A percentile compares a stretch with the other conserved stretches of the same genome.
Conservation (phyloP, 176 grass and related monocot genomes). For the Thalia dealbata region DNA sequence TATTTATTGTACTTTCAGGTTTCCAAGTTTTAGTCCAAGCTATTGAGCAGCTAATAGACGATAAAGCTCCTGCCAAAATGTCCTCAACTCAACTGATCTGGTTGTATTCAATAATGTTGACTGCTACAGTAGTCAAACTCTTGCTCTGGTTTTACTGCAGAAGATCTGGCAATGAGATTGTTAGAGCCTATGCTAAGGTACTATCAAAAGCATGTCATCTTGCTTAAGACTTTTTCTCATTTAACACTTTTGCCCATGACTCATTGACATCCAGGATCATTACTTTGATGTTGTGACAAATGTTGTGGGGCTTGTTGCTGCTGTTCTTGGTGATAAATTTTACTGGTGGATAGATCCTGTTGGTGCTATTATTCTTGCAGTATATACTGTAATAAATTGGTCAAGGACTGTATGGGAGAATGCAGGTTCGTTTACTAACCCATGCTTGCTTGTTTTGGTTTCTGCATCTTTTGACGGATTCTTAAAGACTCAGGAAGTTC, state of each 20-base stretch:
- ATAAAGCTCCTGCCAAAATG: slow-evolving; percentile 47
- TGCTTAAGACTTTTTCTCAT: not conserved
- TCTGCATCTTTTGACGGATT: no score
- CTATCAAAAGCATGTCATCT: not conserved
- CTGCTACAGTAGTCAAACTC: slow-evolving; percentile 87
- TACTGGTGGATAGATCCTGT: slow-evolving; percentile 26
- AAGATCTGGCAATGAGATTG: slow-evolving; percentile 77
- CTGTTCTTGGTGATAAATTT: slow-evolving; percentile 21
- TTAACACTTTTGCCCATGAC: not conserved
- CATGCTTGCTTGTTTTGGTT: not conserved
- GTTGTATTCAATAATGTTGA: slow-evolving; percentile 93
- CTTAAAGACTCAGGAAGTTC: no score
- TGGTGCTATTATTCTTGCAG: slow-evolving; percentile 22
- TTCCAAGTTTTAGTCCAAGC: slow-evolving; percentile 90
- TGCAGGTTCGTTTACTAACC: slow-evolving; percentile 13
- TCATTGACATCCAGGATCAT: slow-evolving; percentile 13
- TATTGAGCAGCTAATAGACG: slow-evolving; percentile 61
- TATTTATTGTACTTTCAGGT: slow-evolving; percentile 18
- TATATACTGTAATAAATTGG: slow-evolving; percentile 25
- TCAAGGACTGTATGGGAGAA: slow-evolving; percentile 29
- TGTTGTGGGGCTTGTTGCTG: slow-evolving; percentile 15
- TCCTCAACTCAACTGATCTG: slow-evolving; percentile 52
- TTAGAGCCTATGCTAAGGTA: slow-evolving; percentile 88
- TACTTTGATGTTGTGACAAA: slow-evolving; percentile 27
- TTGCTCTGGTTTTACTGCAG: slow-evolving; percentile 74